Evolutionary conservation across 768 basidiomycete genomes (phyloP).

Genomic region (Tephrocybe sp.): DNA sequence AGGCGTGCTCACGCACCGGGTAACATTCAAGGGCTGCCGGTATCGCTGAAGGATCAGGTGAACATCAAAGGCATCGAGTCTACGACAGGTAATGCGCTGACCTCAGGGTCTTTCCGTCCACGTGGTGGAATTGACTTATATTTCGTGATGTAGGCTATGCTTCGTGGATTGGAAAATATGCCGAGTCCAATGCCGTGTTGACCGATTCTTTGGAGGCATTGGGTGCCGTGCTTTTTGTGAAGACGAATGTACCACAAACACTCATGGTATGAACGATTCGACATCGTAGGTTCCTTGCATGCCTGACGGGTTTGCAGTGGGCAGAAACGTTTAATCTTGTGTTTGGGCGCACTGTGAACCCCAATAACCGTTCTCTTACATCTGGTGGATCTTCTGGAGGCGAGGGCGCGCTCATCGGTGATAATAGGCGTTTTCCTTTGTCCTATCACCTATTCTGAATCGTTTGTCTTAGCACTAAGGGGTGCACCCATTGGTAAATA

Average conservation of each 20-base stretch:
- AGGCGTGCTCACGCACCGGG: not conserved
- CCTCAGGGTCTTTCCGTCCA: too few relatives aligned
- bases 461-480: constrained; percentile 30
- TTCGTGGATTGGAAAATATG: constrained; percentile 63
- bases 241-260: constrained; percentile 77
- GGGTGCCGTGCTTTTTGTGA: constrained; percentile 72
- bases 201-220: constrained; percentile 62
- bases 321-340: constrained; percentile 76
- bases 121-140: not conserved
- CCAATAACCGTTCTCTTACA: constrained; percentile 67
- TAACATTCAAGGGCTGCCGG: constrained; percentile 42
- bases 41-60: constrained; percentile 76
- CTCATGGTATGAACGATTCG: constrained; percentile 49
- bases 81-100: constrained; percentile 61
- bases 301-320: constrained; percentile 43
- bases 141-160: constrained; percentile 54
- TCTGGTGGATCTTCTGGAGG: constrained; percentile 84
- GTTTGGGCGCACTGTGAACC: constrained; percentile 78
- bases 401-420: constrained; percentile 74
- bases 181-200: constrained; percentile 57
- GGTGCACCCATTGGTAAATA: constrained; percentile 40
- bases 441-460: not conserved
- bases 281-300: not conserved
- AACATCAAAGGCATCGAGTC: constrained; percentile 67
- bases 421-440: constrained; percentile 8